Evolutionary conservation across 2,329 filamentous ascomycete species (phyloP).

Genomic region (Aspergillus cejpii): DNA sequence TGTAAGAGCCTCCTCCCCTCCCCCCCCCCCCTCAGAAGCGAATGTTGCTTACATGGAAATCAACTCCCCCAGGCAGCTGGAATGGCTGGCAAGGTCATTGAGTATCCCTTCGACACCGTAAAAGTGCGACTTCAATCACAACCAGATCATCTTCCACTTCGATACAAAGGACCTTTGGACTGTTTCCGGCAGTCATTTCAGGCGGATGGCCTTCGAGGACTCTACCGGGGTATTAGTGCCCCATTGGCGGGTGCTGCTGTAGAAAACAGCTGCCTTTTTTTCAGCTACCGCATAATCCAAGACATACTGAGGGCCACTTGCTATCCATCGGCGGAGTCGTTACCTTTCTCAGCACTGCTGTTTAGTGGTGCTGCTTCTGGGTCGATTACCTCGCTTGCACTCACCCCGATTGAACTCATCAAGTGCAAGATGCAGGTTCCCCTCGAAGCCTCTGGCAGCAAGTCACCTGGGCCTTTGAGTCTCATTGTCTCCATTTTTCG

Average conservation of each 20-base stretch:
- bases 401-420: constrained; percentile 93
- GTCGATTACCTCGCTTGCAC: constrained; percentile 78
- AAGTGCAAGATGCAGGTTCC: constrained; percentile 97
- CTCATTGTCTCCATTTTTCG: constrained; percentile 75
- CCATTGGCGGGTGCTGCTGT: constrained; percentile 85
- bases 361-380: constrained; percentile 80
- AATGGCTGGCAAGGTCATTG: constrained; percentile 87
- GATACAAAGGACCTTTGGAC: constrained; percentile 80
- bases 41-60: constrained; percentile 1
- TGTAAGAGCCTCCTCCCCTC: constrained; percentile 44
- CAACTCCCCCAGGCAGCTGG: constrained; percentile 61
- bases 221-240: constrained; percentile 90
- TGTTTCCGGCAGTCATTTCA: constrained; percentile 84
- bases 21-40: not conserved
- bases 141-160: constrained; percentile 71
- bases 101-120: constrained; percentile 97
- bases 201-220: constrained; percentile 67
- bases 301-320: constrained; percentile 59
- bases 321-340: constrained; percentile 48
- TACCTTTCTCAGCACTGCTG: constrained; percentile 70
- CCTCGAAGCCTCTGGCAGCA: constrained; percentile 31
- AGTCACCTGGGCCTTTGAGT: constrained; percentile 56
- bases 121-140: constrained; percentile 98
- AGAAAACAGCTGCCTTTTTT: constrained; percentile 87
- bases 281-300: constrained; percentile 69